Base-by-base conservation (phyloP, 768 basidiomycete genomes). In the Suillus sp. region DNA sequence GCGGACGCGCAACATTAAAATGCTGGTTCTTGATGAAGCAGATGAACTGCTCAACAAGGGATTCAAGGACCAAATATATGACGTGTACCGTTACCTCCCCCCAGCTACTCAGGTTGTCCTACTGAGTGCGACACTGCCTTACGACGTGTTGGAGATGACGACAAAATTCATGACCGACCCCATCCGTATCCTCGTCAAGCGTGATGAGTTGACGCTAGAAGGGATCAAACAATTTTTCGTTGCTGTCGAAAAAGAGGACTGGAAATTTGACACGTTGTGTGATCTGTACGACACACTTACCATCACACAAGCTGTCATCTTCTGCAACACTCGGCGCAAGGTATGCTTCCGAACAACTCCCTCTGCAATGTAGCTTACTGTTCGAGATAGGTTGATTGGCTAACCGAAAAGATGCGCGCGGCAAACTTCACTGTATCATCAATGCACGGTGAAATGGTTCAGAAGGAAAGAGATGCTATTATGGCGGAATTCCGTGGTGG, bases 81-180 rank as follows among this genome's bases (percentile, higher is more conserved):
- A 99, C 77, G 93, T 98, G 65, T 98, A 97, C 78, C 92, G 95
- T 66, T 96, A 96, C 75, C 90, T 99, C 47, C 96, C 96, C 35
- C 95, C 95, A 32, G 94, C 94, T 59, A 98, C 95, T 6, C 96
- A 99, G 78, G 96, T 99, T 53, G 95, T 99, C 51, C 84, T 99
- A 54, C 86, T 99, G 67, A 96, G 95, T 72, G 95, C 96, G 50
- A 98, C 96, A 32, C 84, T 99, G 65, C 96, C 96, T 11, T 91
- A 95, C 75, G 96, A 99, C 71, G 96, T 99, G 47, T 78, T 99
- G 75, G 96, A 99, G 80, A 97, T 98, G 92, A 98, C 96, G 22
- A 97, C 94, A 42, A 98, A 99, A 80, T 98, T 99, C 83, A 98
- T 99, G 96, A 94, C 93, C 60, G 95, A 98, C 77, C 96, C 96